Evolutionary conservation across 1,139 yeast species (phyloP).

Genomic region (Nadsonia commutata): DNA sequence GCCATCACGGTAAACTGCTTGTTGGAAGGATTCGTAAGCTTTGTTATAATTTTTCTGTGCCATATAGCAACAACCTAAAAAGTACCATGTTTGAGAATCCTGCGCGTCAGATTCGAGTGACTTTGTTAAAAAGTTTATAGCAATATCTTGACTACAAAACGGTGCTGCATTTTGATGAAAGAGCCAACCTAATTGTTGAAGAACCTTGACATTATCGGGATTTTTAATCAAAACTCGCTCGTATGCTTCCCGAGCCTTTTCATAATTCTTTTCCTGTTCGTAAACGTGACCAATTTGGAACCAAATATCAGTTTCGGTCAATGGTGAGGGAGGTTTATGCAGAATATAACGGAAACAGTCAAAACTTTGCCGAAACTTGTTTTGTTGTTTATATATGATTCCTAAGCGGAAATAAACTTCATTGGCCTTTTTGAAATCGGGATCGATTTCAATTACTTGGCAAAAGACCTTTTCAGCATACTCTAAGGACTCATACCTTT

Average conservation of each 20-base stretch:
- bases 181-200: conserved; percentile 90
- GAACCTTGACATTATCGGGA: conserved; percentile 88
- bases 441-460: conserved; percentile 86
- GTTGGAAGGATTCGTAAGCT: conserved; percentile 96
- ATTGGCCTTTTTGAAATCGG: conserved; percentile 87
- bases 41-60: conserved; percentile 86
- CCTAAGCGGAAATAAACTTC: conserved; percentile 94
- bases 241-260: conserved; percentile 86
- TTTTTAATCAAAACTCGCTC: conserved; percentile 81
- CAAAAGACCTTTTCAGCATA: conserved; percentile 98
- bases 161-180: conserved; percentile 69
- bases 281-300: conserved; percentile 92
- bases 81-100: conserved; percentile 96
- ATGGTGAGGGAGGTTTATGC: conserved; percentile 83
- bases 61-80: conserved; percentile 93
- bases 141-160: conserved; percentile 69
- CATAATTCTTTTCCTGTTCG: conserved; percentile 86
- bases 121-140: conserved; percentile 66
- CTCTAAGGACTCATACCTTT: conserved; percentile 86
- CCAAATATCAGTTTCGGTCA: conserved; percentile 96
- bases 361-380: conserved; percentile 68
- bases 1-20: conserved; percentile 91
- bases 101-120: conserved; percentile 76
- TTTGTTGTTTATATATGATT: conserved; percentile 88
- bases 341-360: conserved; percentile 90